Evolutionary conservation across 768 basidiomycete species (phyloP).

Genomic region (Leccinum barrowsii): DNA sequence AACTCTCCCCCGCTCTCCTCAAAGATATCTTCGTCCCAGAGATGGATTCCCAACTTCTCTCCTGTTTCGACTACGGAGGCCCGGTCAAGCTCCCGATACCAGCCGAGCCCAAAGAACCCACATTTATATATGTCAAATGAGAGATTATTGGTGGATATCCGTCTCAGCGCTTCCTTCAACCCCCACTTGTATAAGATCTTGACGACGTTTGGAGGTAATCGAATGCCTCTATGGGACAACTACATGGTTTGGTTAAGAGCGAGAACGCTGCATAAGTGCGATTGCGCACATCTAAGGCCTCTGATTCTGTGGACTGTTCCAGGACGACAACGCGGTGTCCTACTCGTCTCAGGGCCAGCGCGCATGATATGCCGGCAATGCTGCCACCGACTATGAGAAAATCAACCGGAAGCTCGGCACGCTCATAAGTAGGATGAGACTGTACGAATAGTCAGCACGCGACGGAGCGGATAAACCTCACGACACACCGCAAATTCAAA

Average conservation of each 20-base stretch:
- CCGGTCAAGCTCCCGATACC: constrained; percentile 1
- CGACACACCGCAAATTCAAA: constrained; percentile 14
- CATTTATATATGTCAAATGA: constrained; percentile 27
- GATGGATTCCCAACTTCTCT: constrained; percentile 41
- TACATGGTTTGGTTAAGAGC: neutral
- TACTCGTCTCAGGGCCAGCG: constrained; percentile 49
- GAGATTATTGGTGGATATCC: constrained; percentile 26
- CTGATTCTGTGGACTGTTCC: constrained; percentile 44
- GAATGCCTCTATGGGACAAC: constrained; percentile 36
- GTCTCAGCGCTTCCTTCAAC: constrained; percentile 40
- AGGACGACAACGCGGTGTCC: constrained; percentile 61
- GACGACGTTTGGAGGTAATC: constrained; percentile 58
- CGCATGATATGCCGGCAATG: constrained; percentile 54
- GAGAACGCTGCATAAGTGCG: neutral
- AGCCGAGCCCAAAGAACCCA: constrained; percentile 11
- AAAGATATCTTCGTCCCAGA: constrained; percentile 47
- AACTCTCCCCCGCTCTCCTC: constrained; percentile 48
- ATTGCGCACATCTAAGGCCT: constrained; percentile 31
- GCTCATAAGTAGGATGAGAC: constrained; percentile 11
- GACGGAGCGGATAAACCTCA: neutral
- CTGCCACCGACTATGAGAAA: constrained; percentile 50
- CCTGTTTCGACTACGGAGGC: constrained; percentile 40
- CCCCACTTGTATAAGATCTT: constrained; percentile 56
- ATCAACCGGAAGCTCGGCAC: constrained; percentile 26
- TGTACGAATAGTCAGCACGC: constrained; percentile 3